A percentile compares a stretch with the other conserved stretches of the same genome.
phyloP scores from a whole-genome alignment of 352 stramenopile species.

The Pythium aquatile region DNA sequence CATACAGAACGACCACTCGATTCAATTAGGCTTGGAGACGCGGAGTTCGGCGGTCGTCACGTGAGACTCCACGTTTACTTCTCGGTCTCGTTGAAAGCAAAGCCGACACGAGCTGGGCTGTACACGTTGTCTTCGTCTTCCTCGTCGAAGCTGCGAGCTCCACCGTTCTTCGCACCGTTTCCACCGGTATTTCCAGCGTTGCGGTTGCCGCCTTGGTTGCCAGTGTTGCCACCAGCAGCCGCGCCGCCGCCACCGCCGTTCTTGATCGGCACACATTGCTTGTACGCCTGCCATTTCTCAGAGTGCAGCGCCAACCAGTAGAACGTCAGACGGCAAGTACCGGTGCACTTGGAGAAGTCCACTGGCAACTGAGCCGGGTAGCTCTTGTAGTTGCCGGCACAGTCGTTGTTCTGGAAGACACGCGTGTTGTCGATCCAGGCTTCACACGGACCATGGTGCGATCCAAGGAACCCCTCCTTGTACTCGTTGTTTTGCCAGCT shows the following conservation, averaged over 20 bases:
- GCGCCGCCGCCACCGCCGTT: not conserved
- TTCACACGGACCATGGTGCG: constrained; percentile 29
- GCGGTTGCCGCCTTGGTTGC: too few relatives aligned
- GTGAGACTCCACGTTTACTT: too few relatives aligned
- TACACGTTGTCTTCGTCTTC: not conserved
- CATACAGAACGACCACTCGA: too few relatives aligned
- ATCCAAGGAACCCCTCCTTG: constrained; percentile 46
- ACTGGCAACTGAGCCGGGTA: constrained; percentile 45
- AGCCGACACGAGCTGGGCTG: not conserved
- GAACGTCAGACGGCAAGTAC: constrained; percentile 22
- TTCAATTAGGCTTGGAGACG: too few relatives aligned
- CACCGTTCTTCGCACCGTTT: too few relatives aligned
- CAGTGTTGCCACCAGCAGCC: too few relatives aligned
- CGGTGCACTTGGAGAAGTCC: constrained; percentile 40
- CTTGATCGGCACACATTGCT: constrained; percentile 23
- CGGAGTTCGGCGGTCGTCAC: too few relatives aligned
- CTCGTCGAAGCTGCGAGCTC: not conserved
- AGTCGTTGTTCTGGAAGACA: constrained; percentile 42
- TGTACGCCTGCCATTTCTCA: constrained; percentile 29
- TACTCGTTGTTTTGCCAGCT: constrained; percentile 44
- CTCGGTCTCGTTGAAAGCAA: not conserved
- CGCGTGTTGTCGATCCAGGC: constrained; percentile 29
- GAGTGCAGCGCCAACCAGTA: constrained; percentile 31
- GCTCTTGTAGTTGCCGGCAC: constrained; percentile 34
- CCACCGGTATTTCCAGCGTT: too few relatives aligned